Evolutionary conservation across 495 filamentous ascomycete genomes (phyloP).

Genomic region (Penicillium roqueforti): DNA sequence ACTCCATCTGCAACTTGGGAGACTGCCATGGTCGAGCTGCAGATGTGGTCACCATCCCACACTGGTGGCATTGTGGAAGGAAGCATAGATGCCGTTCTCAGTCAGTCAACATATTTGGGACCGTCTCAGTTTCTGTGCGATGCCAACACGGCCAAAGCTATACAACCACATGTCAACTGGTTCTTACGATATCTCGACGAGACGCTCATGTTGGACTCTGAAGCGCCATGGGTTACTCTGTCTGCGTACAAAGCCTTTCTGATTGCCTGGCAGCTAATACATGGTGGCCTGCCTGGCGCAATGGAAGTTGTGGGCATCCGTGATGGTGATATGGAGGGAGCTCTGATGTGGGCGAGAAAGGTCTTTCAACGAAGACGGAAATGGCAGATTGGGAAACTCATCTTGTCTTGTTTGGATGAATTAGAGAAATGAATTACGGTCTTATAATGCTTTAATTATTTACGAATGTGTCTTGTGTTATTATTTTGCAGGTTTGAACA

Average conservation of each 20-base stretch:
- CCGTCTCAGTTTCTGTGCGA: constrained; percentile 27
- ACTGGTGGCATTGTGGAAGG: constrained; percentile 31
- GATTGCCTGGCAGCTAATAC: constrained; percentile 36
- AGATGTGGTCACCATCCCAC: constrained; percentile 36
- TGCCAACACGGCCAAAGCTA: constrained; percentile 18
- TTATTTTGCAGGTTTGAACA: not conserved
- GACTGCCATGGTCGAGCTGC: constrained; percentile 36
- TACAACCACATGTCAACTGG: constrained; percentile 36
- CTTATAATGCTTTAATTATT: not conserved
- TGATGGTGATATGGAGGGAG: constrained; percentile 29
- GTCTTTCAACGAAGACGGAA: constrained; percentile 25
- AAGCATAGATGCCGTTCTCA: constrained; percentile 29
- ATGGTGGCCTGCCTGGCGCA: constrained; percentile 22
- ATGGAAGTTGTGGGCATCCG: constrained; percentile 26
- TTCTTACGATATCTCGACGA: constrained; percentile 35
- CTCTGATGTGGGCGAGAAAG: constrained; percentile 29
- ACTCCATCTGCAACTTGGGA: constrained; percentile 32
- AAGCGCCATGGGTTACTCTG: constrained; percentile 34
- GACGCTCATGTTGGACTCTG: constrained; percentile 7
- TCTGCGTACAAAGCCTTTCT: constrained; percentile 40
- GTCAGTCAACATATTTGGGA: constrained; percentile 25
- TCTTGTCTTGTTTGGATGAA: constrained; percentile 28
- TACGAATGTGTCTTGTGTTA: not conserved
- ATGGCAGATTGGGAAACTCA: constrained; percentile 29
- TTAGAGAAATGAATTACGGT: constrained; percentile 8